Evolutionary conservation across 2,329 filamentous ascomycete genomes (phyloP), one percentile per base, ranked within the genome.

Genomic region (Fusarium clavum): DNA sequence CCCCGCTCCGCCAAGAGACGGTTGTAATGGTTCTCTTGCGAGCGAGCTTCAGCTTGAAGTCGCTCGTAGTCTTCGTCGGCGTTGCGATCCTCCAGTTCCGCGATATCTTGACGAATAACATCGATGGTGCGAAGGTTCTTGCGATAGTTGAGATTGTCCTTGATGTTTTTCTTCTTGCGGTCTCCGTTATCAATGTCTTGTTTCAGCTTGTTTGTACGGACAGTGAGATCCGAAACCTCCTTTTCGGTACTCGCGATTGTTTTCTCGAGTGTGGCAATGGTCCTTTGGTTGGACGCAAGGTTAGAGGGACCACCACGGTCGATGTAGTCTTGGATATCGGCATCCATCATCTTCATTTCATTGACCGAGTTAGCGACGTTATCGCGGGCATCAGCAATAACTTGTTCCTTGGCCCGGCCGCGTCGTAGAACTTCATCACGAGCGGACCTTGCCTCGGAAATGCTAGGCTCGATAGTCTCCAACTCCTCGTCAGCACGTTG

Each of bases 81-180:
- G 76, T 96, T 93, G 68, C 94, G 90, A 13, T 87, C 85, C 79
- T 94, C 90, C 8, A 99, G 86, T 63, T 92, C 87, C 43, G 83
- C 79, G 68, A 99, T 94, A 64, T 96, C 92, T 20, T 80, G 79
- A 57, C 88, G 83, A 9, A 98, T 86, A 6, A 83, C 83, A 44
- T 92, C 86, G 3, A 98, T 85, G 40, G 90, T 86, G 57, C 89
- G 87, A 59, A 89, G 84, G 65, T 92, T 91, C 77, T 91, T 91
- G 61, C 96, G 92, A 78, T 94, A 97, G 67, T 90, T 90, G 54
- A 98, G 83, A 75, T 99, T 99, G 78, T 98, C 94, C 24, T 85
- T 86, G 73, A 99, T 97, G 69, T 93, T 94, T 74, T 93, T 91
- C 81, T 94, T 95, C 59, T 91, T 94, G 62, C 91, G 89, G 69